Base-by-base conservation (phyloP, 371 early-diverging fungal genomes). In the Mortierella sp. region DNA sequence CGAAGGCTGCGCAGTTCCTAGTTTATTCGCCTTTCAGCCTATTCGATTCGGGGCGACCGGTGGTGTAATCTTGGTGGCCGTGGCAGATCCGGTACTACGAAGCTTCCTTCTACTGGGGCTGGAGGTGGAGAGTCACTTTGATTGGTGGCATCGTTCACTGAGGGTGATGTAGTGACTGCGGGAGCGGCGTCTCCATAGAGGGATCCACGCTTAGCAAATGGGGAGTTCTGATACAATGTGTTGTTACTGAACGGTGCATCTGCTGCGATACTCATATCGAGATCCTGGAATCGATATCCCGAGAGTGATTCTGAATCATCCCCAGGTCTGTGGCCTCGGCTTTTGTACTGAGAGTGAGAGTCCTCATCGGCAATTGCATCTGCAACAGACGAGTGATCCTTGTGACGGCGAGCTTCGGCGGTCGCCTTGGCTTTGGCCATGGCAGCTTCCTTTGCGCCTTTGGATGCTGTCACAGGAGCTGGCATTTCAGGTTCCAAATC, bases 41-140 rank as follows among this genome's bases (percentile, higher is more conserved):
- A 56, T 12, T 72, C 72, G 13, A 72, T 54, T 13, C 72, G 54
- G 25, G 62, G 34, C 0, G 66, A 40, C 24, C 67, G 57, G 47
- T 67, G 67, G 46, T 73, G 74, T 43, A 67, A 55, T 49, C 55
- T 67, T 21, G 67, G 60, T n/a, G 67, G 74, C 4, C 57, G 57
- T 2, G 67, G 52, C 29, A 73, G 45, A 16, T 73, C 74, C 0
- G 74, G 74, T 2, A 72, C 52, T 0, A 62, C 49, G 4, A 55
- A 40, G 1, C 56, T 60, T 47, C 54, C 67, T 2, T 48, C 58
- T 24, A 57, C 39, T 22, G 47, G 45, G 17, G 46, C 29, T 19
- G 37, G 25, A 2, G 28, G 45, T 7, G 57, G 28, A 28, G 8
- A 12, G 50, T 17, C 16, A 29, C 12, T 21, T 28, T 47, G 24